phyloP scores from a whole-genome alignment of 1,139 yeast species.

The Hyphopichia fennica region DNA sequence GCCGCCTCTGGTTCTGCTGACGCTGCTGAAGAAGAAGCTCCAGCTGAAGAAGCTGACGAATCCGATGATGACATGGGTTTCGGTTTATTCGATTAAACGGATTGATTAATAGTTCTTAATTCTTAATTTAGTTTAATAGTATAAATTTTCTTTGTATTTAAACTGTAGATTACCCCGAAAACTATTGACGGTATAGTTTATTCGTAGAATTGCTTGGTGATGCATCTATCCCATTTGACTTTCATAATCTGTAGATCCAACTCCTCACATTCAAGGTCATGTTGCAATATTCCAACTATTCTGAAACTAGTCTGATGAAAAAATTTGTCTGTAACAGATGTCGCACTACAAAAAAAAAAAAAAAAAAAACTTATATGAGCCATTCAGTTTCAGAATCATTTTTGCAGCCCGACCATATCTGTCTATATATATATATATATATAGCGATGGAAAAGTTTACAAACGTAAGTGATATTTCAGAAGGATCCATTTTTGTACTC shows the following conservation, averaged over 20 bases:
- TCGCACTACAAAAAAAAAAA: too few species aligned
- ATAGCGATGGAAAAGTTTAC: not conserved
- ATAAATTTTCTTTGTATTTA: not conserved
- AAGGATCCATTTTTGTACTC: too few species aligned
- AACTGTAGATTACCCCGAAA: too few species aligned
- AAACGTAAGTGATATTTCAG: not conserved
- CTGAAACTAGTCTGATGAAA: not conserved
- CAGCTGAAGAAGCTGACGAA: constrained; percentile 71
- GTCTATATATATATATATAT: not conserved
- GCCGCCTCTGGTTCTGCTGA: constrained; percentile 82
- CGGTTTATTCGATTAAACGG: constrained; percentile 94
- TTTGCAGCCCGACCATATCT: not conserved
- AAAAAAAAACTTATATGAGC: too few species aligned
- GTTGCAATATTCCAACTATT: not conserved
- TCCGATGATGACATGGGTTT: constrained; percentile 89
- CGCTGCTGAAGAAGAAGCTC: constrained; percentile 61
- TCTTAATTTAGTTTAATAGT: not conserved
- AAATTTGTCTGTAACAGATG: too few species aligned
- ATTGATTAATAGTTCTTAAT: not conserved
- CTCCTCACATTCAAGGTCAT: too few species aligned
- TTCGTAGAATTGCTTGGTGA: too few species aligned
- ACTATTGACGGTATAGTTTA: too few species aligned
- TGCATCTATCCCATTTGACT: too few species aligned
- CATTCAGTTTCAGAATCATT: too few species aligned
- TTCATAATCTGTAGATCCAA: not conserved